These are phyloP conservation scores for Polytrichum formosum DNA, from an alignment of 225 moss, liverwort and hornwort species.

Conservation along the genomic window DNA sequence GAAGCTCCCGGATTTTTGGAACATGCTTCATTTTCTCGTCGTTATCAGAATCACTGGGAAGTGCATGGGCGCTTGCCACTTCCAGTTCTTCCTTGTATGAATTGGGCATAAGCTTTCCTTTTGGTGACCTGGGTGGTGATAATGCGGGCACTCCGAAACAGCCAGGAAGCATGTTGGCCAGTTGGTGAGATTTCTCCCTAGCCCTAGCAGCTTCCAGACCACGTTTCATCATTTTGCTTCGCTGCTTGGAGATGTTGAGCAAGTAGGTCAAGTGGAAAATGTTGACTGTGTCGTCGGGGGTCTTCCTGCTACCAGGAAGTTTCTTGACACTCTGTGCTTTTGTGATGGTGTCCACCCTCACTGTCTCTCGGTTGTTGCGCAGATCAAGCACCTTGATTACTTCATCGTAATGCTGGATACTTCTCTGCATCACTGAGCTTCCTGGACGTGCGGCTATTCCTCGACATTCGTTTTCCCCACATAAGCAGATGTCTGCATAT, in stretches of 20 bases:
- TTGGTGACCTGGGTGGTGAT: background rate
- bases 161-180: background rate
- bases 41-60: background rate
- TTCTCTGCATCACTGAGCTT: constrained; percentile 6
- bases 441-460: constrained; percentile 4
- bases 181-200: background rate
- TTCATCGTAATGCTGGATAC: background rate
- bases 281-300: background rate
- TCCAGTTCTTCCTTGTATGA: background rate
- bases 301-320: background rate
- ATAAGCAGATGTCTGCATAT: constrained; percentile 5
- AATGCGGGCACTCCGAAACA: background rate
- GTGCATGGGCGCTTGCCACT: background rate
- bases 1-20: constrained; percentile 6
- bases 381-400: background rate
- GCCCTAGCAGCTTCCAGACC: background rate
- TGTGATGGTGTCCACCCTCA: background rate
- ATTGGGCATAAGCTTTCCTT: background rate
- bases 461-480: constrained; percentile 4
- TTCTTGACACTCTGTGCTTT: background rate
- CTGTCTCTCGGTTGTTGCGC: background rate
- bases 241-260: background rate
- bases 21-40: background rate
- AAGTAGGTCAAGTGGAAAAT: background rate
- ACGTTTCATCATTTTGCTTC: background rate